phyloP scores from a whole-genome alignment of 805 yeast species.

The Kuraishia molischiana region DNA sequence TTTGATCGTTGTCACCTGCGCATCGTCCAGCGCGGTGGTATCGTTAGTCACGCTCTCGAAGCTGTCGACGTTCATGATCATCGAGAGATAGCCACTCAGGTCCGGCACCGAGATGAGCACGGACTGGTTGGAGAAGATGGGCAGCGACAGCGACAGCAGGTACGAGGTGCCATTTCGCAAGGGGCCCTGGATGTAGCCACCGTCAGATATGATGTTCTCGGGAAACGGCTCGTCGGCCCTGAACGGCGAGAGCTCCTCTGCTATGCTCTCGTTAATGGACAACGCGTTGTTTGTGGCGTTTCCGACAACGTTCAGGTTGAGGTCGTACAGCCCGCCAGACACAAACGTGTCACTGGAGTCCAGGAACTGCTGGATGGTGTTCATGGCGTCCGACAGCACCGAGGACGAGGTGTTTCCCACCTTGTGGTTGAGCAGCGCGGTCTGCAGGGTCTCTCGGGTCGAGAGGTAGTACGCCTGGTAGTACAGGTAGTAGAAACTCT shows the following conservation, averaged over 20 bases:
- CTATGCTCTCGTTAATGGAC: conserved; percentile 17
- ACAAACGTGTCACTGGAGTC: conserved; percentile 54
- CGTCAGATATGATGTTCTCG: conserved; percentile 26
- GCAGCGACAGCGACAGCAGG: conserved; percentile 68
- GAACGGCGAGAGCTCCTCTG: conserved; percentile 39
- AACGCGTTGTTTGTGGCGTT: conserved; percentile 25
- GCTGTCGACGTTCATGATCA: conserved; percentile 38
- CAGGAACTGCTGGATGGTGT: conserved; percentile 50
- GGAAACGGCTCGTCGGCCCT: conserved; percentile 33
- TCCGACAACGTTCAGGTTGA: conserved; percentile 38
- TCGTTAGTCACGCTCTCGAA: conserved; percentile 29
- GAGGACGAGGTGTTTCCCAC: conserved; percentile 61
- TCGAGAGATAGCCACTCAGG: conserved; percentile 63
- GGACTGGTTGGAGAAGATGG: conserved; percentile 67
- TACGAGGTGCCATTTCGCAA: conserved; percentile 33
- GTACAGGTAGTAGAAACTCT: conserved; percentile 49
- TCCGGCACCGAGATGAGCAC: conserved; percentile 48
- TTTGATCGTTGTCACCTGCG: conserved; percentile 15
- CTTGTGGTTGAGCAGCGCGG: conserved; percentile 48
- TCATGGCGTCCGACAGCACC: conserved; percentile 34
- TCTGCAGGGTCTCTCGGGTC: conserved; percentile 48
- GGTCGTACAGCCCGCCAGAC: conserved; percentile 59
- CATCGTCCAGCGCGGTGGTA: conserved; percentile 27
- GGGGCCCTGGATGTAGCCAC: conserved; percentile 63
- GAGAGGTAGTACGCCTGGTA: conserved; percentile 64